Conservation (phyloP, 2,329 filamentous ascomycete genomes). For the Neonectria ditissima region DNA sequence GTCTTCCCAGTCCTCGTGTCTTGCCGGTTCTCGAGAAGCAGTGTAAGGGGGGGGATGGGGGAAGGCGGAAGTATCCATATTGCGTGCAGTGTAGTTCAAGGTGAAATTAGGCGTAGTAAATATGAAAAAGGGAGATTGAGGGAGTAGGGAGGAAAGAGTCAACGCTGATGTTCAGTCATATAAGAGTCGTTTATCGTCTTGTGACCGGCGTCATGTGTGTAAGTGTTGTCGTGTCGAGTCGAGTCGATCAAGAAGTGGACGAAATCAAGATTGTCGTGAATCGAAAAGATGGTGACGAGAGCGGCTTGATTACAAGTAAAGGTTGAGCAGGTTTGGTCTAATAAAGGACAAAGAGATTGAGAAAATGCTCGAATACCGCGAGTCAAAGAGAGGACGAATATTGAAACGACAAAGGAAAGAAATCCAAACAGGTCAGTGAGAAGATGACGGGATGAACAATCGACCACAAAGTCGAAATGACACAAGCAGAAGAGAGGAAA, state of each 20-base stretch:
- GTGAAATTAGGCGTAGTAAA: slow-evolving; percentile 24
- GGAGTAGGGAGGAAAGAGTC: slow-evolving; percentile 2
- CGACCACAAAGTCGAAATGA: slow-evolving; percentile 11
- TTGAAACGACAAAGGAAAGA: slow-evolving; percentile 42
- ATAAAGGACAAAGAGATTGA: slow-evolving; percentile 29
- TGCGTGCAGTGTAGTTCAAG: slow-evolving; percentile 13
- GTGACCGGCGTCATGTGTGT: slow-evolving; percentile 25
- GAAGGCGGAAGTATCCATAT: slow-evolving; percentile 32
- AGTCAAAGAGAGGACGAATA: slow-evolving; percentile 24
- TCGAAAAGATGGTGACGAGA: slow-evolving; percentile 7
- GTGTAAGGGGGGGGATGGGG: slow-evolving; percentile 28
- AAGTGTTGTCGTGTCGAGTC: slow-evolving; percentile 11
- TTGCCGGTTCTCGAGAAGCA: slow-evolving; percentile 29
- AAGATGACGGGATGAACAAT: slow-evolving; percentile 19
- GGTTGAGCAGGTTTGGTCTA: slow-evolving; percentile 20
- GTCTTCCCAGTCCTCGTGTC: slow-evolving; percentile 63
- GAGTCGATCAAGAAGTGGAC: slow-evolving; percentile 18
- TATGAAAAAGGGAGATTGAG: slow-evolving; percentile 2
- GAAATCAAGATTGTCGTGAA: slow-evolving; percentile 17
- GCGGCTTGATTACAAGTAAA: slow-evolving; percentile 19
- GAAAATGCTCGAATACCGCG: slow-evolving; percentile 11
- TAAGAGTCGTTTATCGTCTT: slow-evolving; percentile 17
- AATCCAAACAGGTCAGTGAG: slow-evolving; percentile 24
- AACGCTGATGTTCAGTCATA: slow-evolving; percentile 30
- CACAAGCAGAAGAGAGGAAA: slow-evolving; percentile 4